Evolutionary conservation across 2,329 filamentous ascomycete species (phyloP), one percentile per base, ranked within the genome.

Genomic region (Fusarium mexicanum): DNA sequence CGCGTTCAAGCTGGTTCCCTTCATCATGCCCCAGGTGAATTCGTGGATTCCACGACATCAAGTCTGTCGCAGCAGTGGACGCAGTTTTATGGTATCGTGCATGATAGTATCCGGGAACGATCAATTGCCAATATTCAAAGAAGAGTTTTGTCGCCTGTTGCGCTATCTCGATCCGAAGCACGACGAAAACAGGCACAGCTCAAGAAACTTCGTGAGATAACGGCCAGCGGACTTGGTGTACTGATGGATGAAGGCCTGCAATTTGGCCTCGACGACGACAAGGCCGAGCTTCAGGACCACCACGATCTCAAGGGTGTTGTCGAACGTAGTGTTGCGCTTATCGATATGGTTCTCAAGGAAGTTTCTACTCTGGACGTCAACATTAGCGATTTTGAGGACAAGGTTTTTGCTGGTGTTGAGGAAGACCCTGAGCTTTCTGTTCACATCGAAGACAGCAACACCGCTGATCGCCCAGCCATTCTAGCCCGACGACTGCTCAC

Each of bases 211-310:
- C 90, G 93, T 53, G 90, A 95, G 79, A 91, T 96, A 82, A 95
- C 94, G 63, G 94, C 96, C 4, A 95, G 94, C 78, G 94, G 94
- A 3, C 86, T 98, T 8, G 96, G 96, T 22, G 90, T 98, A 9
- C 85, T 99, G 33, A 91, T 98, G 76, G 94, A 96, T 63, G 94
- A 98, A 80, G 95, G 94, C 6, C 85, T 98, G 54, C 91, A 90
- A 57, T 91, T 94, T 76, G 88, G 88, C 48, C 85, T 88, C 26
- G 87, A 87, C 35, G 90, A 91, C 22, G 89, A 91, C 46, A 87
- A 90, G 58, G 85, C 86, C 46, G 85, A 86, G 60, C 84, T 84
- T 81, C 84, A 86, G 61, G 85, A 86, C 35, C 85, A 86, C 43
- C 79, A 81, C 50, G 87, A 89, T 71, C 87, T 89, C 81, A 96